Conservation (phyloP, 163 green algal genomes). For the Scenedesmus sp. region DNA sequence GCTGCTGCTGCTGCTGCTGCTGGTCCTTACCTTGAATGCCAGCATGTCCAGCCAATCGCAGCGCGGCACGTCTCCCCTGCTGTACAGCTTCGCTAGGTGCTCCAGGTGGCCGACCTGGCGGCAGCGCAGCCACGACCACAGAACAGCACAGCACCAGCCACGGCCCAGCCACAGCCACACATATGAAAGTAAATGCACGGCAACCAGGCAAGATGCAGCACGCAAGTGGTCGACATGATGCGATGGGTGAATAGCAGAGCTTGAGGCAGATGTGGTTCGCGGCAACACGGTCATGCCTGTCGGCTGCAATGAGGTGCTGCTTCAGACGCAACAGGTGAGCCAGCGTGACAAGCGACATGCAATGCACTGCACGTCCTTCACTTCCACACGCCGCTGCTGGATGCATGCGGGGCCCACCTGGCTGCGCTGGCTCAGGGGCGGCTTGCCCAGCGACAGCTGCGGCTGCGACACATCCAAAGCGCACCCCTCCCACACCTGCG, state of each 20-base stretch:
- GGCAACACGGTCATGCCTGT: too few relatives aligned
- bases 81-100: conserved; percentile 78
- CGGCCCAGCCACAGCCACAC: not conserved
- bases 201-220: not conserved
- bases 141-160: not conserved
- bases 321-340: not conserved
- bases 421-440: conserved; percentile 51
- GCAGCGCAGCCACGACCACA: not conserved
- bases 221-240: too few relatives aligned
- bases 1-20: conserved; percentile 29
- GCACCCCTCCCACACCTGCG: conserved; percentile 39
- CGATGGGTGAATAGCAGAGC: too few relatives aligned
- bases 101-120: conserved; percentile 69
- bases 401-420: conserved; percentile 22
- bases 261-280: too few relatives aligned
- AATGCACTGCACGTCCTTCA: not conserved
- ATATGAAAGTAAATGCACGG: not conserved
- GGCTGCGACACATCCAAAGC: not conserved
- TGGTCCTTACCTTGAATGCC: conserved; percentile 60
- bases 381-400: not conserved
- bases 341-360: not conserved
- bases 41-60: conserved; percentile 85
- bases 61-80: conserved; percentile 77
- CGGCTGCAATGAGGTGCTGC: too few relatives aligned
- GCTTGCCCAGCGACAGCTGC: conserved; percentile 51